A percentile compares a stretch with the other conserved stretches of the same genome.
These are phyloP conservation scores for Emmonsia crescens DNA, from an alignment of 2,329 filamentous ascomycete species.

Conservation along the genomic window DNA sequence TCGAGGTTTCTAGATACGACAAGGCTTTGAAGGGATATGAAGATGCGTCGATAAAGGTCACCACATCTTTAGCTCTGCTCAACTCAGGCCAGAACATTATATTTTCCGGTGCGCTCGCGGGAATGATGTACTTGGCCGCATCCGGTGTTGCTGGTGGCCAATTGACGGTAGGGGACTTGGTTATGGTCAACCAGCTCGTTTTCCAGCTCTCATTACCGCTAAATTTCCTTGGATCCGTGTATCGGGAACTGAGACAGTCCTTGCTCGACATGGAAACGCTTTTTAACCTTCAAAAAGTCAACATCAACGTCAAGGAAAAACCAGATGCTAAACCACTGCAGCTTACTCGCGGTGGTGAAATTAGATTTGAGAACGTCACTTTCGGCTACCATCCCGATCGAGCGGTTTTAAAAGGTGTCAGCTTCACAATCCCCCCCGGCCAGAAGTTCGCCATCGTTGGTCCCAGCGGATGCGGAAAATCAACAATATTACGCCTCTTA, in stretches of 20 bases:
- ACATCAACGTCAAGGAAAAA: slow-evolving; percentile 71
- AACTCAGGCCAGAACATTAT: slow-evolving; percentile 97
- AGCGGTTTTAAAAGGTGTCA: slow-evolving; percentile 75
- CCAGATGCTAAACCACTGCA: slow-evolving; percentile 61
- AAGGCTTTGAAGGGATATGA: slow-evolving; percentile 77
- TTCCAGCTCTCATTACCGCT: slow-evolving; percentile 95
- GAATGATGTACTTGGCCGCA: slow-evolving; percentile 96
- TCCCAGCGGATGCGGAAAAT: slow-evolving; percentile 91
- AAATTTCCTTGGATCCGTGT: slow-evolving; percentile 97
- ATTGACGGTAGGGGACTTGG: slow-evolving; percentile 86
- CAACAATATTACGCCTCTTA: slow-evolving; percentile 76
- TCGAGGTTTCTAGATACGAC: slow-evolving; percentile 85
- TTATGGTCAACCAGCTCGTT: slow-evolving; percentile 98
- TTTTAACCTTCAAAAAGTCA: slow-evolving; percentile 95
- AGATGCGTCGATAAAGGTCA: slow-evolving; percentile 90
- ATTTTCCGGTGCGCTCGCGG: slow-evolving; percentile 84
- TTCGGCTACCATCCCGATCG: slow-evolving; percentile 86
- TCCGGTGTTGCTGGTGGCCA: slow-evolving; percentile 72
- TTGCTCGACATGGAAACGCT: slow-evolving; percentile 97
- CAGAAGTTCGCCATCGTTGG: slow-evolving; percentile 95
- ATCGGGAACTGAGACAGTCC: slow-evolving; percentile 88
- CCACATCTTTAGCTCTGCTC: slow-evolving; percentile 81
- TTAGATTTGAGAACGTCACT: slow-evolving; percentile 85
- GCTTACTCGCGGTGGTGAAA: slow-evolving; percentile 70
- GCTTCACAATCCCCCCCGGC: slow-evolving; percentile 81